phyloP scores from a whole-genome alignment of 371 early-diverging fungal species.

The Mucor piriformis region DNA sequence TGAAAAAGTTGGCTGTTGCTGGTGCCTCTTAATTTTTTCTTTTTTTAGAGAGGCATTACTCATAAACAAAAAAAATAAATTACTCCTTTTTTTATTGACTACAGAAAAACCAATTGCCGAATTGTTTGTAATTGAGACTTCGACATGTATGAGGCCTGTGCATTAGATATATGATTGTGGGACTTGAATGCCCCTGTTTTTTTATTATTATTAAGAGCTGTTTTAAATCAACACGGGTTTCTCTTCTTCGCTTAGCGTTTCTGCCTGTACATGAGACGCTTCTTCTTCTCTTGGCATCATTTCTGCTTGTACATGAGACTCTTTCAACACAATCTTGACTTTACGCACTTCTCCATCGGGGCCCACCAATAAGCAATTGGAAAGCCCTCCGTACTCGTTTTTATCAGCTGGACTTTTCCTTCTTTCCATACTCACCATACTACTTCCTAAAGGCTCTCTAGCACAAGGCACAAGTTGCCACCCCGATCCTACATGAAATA shows the following conservation, averaged over 20 bases:
- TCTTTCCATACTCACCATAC: constrained; percentile 42
- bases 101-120: no score
- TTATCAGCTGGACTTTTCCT: constrained; percentile 10
- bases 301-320: neutral
- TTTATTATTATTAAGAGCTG: no score
- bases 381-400: constrained; percentile 38
- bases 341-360: constrained; percentile 60
- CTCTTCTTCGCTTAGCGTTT: neutral
- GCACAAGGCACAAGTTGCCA: constrained; percentile 55
- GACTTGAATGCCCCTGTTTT: no score
- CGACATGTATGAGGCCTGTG: no score
- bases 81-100: no score
- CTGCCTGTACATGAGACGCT: no score
- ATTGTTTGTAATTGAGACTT: no score
- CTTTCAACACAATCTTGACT: constrained; percentile 31
- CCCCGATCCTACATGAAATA: constrained; percentile 60
- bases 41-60: no score
- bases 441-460: constrained; percentile 44
- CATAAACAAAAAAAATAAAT: no score
- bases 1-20: constrained; percentile 79
- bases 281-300: neutral
- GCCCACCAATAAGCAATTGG: constrained; percentile 58
- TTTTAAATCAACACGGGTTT: neutral
- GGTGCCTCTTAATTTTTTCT: constrained; percentile 39
- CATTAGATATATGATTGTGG: no score